Evolutionary conservation across 2,329 filamentous ascomycete species (phyloP).

Genomic region (Dactylellina cionopaga): DNA sequence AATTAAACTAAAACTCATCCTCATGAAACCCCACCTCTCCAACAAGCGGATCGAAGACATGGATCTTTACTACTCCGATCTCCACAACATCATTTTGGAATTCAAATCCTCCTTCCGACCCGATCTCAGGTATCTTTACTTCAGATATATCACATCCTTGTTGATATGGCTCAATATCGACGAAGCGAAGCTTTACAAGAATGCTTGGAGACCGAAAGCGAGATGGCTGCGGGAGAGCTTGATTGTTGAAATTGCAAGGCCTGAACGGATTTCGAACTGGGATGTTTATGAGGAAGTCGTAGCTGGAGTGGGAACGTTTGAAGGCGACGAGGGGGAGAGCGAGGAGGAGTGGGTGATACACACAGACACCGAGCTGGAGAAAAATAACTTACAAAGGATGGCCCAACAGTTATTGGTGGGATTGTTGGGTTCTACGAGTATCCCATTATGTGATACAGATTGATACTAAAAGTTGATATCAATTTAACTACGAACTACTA

Average conservation of each 20-base stretch:
- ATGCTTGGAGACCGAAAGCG: slow-evolving; percentile 24
- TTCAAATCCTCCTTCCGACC: slow-evolving; percentile 43
- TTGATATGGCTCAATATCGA: slow-evolving; percentile 32
- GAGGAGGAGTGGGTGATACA: slow-evolving; percentile 16
- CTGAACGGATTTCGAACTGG: slow-evolving; percentile 31
- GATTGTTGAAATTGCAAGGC: slow-evolving; percentile 33
- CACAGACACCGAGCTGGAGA: neutral
- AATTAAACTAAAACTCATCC: slow-evolving; percentile 17
- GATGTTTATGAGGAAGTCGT: slow-evolving; percentile 39
- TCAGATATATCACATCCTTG: slow-evolving; percentile 18
- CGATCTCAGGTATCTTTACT: slow-evolving; percentile 37
- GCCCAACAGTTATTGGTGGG: slow-evolving; percentile 18
- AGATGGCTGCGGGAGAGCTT: slow-evolving; percentile 40
- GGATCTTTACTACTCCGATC: slow-evolving; percentile 23
- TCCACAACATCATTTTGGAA: slow-evolving; percentile 32
- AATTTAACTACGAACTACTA: too few species aligned
- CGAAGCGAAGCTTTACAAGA: slow-evolving; percentile 22
- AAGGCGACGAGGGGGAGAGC: neutral
- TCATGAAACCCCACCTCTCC: slow-evolving; percentile 30
- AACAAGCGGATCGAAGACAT: slow-evolving; percentile 5
- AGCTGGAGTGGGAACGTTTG: slow-evolving; percentile 22
- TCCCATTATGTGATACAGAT: too few species aligned
- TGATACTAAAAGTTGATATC: too few species aligned
- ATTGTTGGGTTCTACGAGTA: neutral
- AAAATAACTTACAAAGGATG: slow-evolving; percentile 6